These are phyloP conservation scores for Hymenoscyphus fructigenus DNA, from an alignment of 2,329 filamentous ascomycete species.

Conservation along the genomic window DNA sequence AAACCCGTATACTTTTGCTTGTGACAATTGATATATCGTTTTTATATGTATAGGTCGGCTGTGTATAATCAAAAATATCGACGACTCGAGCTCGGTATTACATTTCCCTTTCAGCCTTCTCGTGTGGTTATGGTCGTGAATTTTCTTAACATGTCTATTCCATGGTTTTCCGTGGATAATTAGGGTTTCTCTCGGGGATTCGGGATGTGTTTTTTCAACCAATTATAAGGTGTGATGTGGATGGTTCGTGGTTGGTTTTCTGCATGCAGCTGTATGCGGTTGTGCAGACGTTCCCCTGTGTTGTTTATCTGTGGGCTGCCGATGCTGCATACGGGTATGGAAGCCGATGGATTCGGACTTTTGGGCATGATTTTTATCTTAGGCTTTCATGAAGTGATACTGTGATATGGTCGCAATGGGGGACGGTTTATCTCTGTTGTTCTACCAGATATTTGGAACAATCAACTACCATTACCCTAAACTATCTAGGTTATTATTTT, in stretches of 20 bases:
- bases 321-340: not conserved
- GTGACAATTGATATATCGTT: not conserved
- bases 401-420: no score
- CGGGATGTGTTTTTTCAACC: not conserved
- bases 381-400: no score
- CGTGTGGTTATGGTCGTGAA: not conserved
- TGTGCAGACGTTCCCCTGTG: not conserved
- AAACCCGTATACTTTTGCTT: not conserved
- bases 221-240: not conserved
- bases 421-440: no score
- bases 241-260: not conserved
- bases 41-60: not conserved
- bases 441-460: no score
- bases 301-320: not conserved
- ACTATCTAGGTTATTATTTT: no score
- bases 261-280: constrained; percentile 1
- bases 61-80: not conserved
- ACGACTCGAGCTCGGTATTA: no score
- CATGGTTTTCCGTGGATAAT: not conserved
- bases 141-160: no score
- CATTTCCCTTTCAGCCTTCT: constrained; percentile 1
- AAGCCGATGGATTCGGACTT: not conserved
- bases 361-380: not conserved
- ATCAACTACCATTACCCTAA: no score
- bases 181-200: not conserved